phyloP scores from a whole-genome alignment of 2,329 filamentous ascomycete genomes.

The Grosmannia clavigera region DNA sequence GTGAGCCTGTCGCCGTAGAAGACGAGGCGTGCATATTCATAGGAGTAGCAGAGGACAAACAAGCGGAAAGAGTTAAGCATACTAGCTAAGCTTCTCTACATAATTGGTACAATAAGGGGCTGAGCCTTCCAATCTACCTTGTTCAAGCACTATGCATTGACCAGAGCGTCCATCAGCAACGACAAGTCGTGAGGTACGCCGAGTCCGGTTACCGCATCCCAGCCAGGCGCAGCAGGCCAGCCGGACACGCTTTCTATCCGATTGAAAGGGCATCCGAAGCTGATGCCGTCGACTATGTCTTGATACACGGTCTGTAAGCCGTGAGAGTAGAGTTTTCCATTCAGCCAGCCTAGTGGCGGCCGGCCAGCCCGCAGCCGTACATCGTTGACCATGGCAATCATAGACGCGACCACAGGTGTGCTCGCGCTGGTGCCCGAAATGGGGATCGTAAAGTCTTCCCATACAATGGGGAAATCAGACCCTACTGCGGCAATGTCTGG shows the following conservation, averaged over 20 bases:
- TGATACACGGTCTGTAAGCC: constrained; percentile 17
- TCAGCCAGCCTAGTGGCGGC: constrained; percentile 40
- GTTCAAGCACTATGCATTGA: background rate
- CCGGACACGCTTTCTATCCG: constrained; percentile 21
- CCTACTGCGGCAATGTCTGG: constrained; percentile 44
- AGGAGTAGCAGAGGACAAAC: background rate
- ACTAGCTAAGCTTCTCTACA: background rate
- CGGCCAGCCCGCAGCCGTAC: constrained; percentile 35
- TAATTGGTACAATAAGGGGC: background rate
- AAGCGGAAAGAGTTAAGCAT: background rate
- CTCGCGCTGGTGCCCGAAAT: constrained; percentile 37
- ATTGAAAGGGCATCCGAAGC: constrained; percentile 24
- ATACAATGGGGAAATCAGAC: constrained; percentile 24
- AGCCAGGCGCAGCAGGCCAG: constrained; percentile 32
- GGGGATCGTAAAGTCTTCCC: constrained; percentile 14
- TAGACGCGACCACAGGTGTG: constrained; percentile 40
- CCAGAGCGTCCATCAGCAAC: constrained; percentile 21
- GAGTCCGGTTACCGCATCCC: constrained; percentile 37
- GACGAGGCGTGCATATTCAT: background rate
- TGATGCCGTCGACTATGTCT: constrained; percentile 30
- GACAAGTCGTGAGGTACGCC: constrained; percentile 17
- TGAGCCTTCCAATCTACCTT: background rate
- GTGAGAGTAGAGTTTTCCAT: constrained; percentile 33
- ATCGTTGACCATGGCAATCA: constrained; percentile 43
- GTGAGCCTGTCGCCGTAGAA: constrained; percentile 21